phyloP scores from a whole-genome alignment of 202 grass and related monocot species.

The Saccharum hybrid region DNA sequence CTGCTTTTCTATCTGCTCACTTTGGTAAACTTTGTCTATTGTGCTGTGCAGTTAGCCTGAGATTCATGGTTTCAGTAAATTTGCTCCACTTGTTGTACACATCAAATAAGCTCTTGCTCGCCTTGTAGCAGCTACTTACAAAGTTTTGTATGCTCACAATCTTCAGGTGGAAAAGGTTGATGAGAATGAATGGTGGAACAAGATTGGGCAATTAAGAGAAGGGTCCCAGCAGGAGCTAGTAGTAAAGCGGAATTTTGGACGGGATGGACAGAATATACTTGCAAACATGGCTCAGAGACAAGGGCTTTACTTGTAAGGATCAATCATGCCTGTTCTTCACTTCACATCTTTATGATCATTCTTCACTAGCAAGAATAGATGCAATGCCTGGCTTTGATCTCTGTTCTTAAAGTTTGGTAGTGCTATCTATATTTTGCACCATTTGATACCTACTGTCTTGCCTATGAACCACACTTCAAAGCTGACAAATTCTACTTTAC shows the following conservation, averaged over 20 bases:
- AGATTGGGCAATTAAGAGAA: conserved; percentile 78
- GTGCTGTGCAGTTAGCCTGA: background rate
- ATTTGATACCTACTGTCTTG: conserved; percentile 22
- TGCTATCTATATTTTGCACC: conserved; percentile 14
- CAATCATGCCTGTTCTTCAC: conserved; percentile 17
- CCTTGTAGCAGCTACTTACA: conserved; percentile 25
- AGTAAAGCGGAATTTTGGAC: conserved; percentile 82
- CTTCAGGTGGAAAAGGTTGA: conserved; percentile 89
- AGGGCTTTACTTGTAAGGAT: conserved; percentile 89
- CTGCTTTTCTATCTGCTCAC: background rate
- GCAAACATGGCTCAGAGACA: conserved; percentile 79
- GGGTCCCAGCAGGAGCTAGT: conserved; percentile 79
- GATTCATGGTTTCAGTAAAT: conserved; percentile 10
- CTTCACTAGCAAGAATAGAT: conserved; percentile 32
- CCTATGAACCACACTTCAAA: conserved; percentile 32
- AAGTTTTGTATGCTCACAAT: background rate
- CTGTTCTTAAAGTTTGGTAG: background rate
- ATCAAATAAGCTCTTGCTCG: background rate
- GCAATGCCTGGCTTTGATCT: conserved; percentile 12
- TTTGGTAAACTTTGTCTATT: conserved; percentile 1
- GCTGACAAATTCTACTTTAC: conserved; percentile 47
- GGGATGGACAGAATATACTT: conserved; percentile 82
- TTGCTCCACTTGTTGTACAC: background rate
- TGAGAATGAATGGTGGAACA: conserved; percentile 86
- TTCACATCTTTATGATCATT: background rate